phyloP scores from a whole-genome alignment of 192 early-diverging fungal genomes.

The Coemansia sp. region DNA sequence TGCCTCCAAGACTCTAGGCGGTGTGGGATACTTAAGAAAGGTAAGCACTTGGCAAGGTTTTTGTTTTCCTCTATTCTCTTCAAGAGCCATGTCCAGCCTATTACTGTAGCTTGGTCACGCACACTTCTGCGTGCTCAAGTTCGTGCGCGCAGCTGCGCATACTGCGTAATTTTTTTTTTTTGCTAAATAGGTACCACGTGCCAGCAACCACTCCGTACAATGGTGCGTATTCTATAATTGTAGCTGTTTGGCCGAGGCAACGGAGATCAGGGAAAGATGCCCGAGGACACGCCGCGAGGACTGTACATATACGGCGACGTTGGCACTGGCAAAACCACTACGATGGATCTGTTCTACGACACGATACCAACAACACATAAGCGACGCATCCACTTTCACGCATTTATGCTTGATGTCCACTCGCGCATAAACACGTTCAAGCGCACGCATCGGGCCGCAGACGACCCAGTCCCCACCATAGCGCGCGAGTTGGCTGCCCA shows the following conservation, averaged over 20 bases:
- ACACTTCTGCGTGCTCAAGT: not conserved
- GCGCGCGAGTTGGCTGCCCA: slow-evolving; percentile 81
- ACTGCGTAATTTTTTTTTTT: not conserved
- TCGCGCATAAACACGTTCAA: slow-evolving; percentile 68
- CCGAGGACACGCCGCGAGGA: slow-evolving; percentile 24
- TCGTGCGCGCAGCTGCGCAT: slow-evolving; percentile 2
- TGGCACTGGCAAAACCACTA: slow-evolving; percentile 93
- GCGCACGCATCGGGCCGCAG: slow-evolving; percentile 42
- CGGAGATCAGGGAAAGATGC: not conserved
- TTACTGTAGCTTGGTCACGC: not conserved
- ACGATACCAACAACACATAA: slow-evolving; percentile 71
- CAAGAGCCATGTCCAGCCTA: not conserved
- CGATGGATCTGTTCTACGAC: slow-evolving; percentile 96
- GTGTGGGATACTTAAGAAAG: slow-evolving; percentile 34
- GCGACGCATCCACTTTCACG: slow-evolving; percentile 92
- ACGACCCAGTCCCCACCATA: slow-evolving; percentile 71
- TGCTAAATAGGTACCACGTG: not conserved
- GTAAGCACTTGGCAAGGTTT: slow-evolving; percentile 18
- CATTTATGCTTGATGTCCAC: slow-evolving; percentile 97
- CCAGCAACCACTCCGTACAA: not conserved
- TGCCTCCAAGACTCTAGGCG: not conserved
- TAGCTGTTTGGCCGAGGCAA: slow-evolving; percentile 23
- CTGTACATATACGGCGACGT: slow-evolving; percentile 69
- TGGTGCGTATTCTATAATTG: slow-evolving; percentile 6
- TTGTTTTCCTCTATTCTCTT: not conserved